Evolutionary conservation across 2,329 filamentous ascomycete species (phyloP), one percentile per base, ranked within the genome.

Genomic region (Penicillium corylophilum): DNA sequence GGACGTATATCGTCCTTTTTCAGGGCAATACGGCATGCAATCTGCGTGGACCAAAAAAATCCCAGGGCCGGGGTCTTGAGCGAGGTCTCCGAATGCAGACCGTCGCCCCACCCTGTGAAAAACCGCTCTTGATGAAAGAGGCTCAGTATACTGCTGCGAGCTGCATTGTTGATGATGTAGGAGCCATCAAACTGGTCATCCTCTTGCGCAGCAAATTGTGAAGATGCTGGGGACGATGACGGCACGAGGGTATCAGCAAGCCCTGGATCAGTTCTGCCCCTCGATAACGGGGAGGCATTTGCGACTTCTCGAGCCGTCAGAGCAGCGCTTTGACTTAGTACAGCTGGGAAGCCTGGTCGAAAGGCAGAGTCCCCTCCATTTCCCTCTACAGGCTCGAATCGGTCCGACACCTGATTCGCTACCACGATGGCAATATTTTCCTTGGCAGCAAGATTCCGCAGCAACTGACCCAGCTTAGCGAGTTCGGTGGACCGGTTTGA

Each of bases 101-200:
- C 79, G 69, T 95, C 89, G 20, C 93, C 91, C 93, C 94, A 96
- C 57, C 94, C 92, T 4, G 92, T 95, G 73, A 96, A 95, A 83
- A 92, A 96, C 39, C 89, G 83, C 70, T 96, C 90, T 72, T 97
- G 93, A 71, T 96, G 89, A 62, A 95, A 87, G 8, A 96, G 82
- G 28, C 83, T 81, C 33, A 96, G 78, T 0, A 86, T 83, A 12
- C 83, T 79, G 38, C 67, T 69, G 16, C 69, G 67, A 15, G 63
- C 62, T 2, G 69, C 63, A 35, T 72, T 53, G 64, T 71, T 42
- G 66, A 80, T 40, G 67, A 72, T 29, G 68, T 72, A 66, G 59
- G 65, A 59, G 20, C 67, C 64, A 57, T 68, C 55, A 56, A 64
- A 65, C 50, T 55, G 53, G 49, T 57, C 63, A 39, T 64, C 63